phyloP scores from a whole-genome alignment of 139 green algal species.

The Cymbomonas tetramitiformis region DNA sequence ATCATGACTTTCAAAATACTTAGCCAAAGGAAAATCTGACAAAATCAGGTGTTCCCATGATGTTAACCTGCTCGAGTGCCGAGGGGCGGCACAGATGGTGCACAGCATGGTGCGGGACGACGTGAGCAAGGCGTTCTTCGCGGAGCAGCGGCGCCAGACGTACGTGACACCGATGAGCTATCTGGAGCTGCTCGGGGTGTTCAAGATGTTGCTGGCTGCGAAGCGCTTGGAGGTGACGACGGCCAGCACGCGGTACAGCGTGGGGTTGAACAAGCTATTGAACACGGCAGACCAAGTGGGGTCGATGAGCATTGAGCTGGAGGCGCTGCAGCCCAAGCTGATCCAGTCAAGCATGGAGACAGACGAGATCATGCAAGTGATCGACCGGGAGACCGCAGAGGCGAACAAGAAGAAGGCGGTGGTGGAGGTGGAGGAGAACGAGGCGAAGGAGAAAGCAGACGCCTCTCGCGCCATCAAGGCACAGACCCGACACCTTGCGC shows the following conservation, averaged over 20 bases:
- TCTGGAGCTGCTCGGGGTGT: conserved; percentile 74
- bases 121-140: conserved; percentile 37
- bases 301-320: conserved; percentile 63
- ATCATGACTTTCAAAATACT: too few relatives aligned
- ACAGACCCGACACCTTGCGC: too few relatives aligned
- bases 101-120: conserved; percentile 58
- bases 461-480: conserved; percentile 29
- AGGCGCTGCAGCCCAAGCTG: conserved; percentile 57
- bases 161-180: conserved; percentile 89
- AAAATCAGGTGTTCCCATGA: too few relatives aligned
- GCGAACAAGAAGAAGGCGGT: conserved; percentile 55
- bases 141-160: conserved; percentile 60
- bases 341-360: conserved; percentile 58
- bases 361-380: conserved; percentile 60
- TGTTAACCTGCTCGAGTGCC: too few relatives aligned
- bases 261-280: conserved; percentile 64
- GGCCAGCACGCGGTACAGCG: conserved; percentile 40
- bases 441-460: conserved; percentile 45
- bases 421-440: conserved; percentile 52
- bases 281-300: conserved; percentile 65
- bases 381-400: conserved; percentile 50
- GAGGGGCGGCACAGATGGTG: too few relatives aligned
- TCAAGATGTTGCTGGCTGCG: conserved; percentile 40
- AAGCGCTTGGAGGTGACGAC: conserved; percentile 40
- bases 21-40: too few relatives aligned